Evolutionary conservation across 2,329 filamentous ascomycete genomes (phyloP), one percentile per base, ranked within the genome.

Genomic region (Chrysoporthe cubensis): DNA sequence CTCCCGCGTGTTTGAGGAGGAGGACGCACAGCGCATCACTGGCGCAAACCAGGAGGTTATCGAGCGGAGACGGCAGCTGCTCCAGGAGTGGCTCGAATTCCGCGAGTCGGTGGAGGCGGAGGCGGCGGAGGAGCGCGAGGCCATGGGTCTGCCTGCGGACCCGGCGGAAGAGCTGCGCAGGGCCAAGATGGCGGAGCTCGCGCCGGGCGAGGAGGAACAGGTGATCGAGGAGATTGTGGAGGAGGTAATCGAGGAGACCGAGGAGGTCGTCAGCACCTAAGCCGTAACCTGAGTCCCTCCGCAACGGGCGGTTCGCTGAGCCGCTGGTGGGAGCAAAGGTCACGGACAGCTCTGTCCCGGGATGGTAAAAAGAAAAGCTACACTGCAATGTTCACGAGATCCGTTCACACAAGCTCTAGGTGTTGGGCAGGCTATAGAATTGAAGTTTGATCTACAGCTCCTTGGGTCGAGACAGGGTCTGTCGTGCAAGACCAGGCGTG

Each of bases 41-140:
- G 95, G 93, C 66, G 96, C 95, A 74, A 96, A 98, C 82, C 89
- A 94, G 75, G 95, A 94, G 46, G 94, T 99, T 62, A 91, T 99
- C 71, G 95, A 98, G 81, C 90, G 89, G 73, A 89, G 96, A 73
- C 90, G 95, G 77, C 85, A 88, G 75, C 83, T 93, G 76, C 89
- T 99, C 74, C 88, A 91, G 73, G 95, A 98, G 81, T 99, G 96
- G 96, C 80, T 90, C 74, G 88, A 88, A 67, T 99, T 94, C 93
- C 87, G 94, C 77, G 88, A 88, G 75, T 83, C 86, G 69, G 87
- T 93, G 72, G 89, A 91, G 80, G 86, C 86, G 72, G 89, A 97
- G 75, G 78, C 95, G 61, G 79, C 81, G 69, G 90, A 92, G 74
- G 93, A 97, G 80, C 87, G 91, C 69, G 85, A 86, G 63, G 87